Conservation (phyloP, 768 basidiomycete genomes). For the Suillus alpinus region DNA sequence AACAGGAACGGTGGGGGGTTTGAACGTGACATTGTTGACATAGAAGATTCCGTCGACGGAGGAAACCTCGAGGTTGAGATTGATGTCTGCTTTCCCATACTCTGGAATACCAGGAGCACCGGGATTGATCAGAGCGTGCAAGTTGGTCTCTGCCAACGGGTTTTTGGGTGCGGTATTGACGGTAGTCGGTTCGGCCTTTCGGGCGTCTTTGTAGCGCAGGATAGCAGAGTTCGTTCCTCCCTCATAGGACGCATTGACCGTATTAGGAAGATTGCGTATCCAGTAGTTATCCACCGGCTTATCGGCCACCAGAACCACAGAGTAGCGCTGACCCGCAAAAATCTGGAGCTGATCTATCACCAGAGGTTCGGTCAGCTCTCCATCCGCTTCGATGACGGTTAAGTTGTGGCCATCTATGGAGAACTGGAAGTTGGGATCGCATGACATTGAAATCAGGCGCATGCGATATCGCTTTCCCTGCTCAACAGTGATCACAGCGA, state of each 20-base stretch:
- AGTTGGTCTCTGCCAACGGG: slow-evolving; percentile 10
- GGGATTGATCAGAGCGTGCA: slow-evolving; percentile 11
- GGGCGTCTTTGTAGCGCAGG: slow-evolving; percentile 37
- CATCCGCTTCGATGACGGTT: slow-evolving; percentile 42
- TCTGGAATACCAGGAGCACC: slow-evolving; percentile 26
- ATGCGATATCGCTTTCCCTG: slow-evolving; percentile 28
- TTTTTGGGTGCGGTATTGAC: not conserved
- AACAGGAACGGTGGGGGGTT: slow-evolving; percentile 33
- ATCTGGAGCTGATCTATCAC: slow-evolving; percentile 37
- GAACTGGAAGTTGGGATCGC: slow-evolving; percentile 38
- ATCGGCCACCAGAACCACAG: slow-evolving; percentile 29
- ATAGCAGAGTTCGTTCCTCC: slow-evolving; percentile 38
- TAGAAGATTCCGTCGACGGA: slow-evolving; percentile 7
- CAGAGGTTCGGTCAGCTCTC: slow-evolving; percentile 31
- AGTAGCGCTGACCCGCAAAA: slow-evolving; percentile 34
- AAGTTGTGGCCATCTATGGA: slow-evolving; percentile 39
- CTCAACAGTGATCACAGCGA: slow-evolving; percentile 31
- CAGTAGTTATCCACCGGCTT: slow-evolving; percentile 37
- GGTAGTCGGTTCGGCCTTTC: slow-evolving; percentile 25
- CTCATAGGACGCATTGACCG: slow-evolving; percentile 24
- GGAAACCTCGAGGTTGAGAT: slow-evolving; percentile 1
- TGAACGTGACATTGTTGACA: not conserved
- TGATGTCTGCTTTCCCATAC: slow-evolving; percentile 26
- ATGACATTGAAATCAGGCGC: slow-evolving; percentile 35
- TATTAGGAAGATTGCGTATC: slow-evolving; percentile 28